Base-by-base conservation (phyloP, 805 yeast species). In the Candida andamanensis region DNA sequence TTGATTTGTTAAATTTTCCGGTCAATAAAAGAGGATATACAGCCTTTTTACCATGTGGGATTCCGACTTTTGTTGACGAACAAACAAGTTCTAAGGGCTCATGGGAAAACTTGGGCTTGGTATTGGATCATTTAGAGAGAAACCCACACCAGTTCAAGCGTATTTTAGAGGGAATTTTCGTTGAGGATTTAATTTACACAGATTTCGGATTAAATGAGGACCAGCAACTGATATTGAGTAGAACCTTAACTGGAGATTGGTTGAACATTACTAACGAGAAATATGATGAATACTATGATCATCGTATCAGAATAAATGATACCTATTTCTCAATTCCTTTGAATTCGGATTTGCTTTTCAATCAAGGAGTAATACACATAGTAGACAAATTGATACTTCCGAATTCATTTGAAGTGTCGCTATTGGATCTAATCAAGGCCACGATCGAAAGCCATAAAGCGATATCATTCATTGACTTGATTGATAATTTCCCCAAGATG, bases 301-400 rank as follows among this genome's bases (percentile, higher is more conserved):
- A 55, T 37, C 11, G 25, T 5, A 23, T 43, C 5, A 40, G 36
- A 8, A 22, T 65, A 6, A 65, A 68, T 42, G 39, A 47, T 19
- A 56, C 67, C 1, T 27, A 33, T 8, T 22, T 72, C 4, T 40
- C 57, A 2, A 39, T 72, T 1, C 61, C 69, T 0, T 44, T 67
- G 32, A 68, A 73, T 37, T 56, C 74, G 1, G 96, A 89, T 50
- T 70, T 85, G 5, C 49, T 89, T 10, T 89, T 84, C 51, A 77
- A 74, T 41, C 81, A 83, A 51, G 97, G 97, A 1, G 95, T 89
- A 0, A 74, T 83, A 1, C 95, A 85, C 50, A 77, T 89, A 1
- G 60, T 83, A 9, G 60, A 69, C 22, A 54, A 67, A 4, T 62
- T 84, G 1, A 41, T 74, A 3, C 57, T 84, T 11, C 95, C 96